Percentiles rank a stretch among this genome's conserved stretches.
phyloP scores from a whole-genome alignment of 2,329 filamentous ascomycete species.

The Blumeria graminis region DNA sequence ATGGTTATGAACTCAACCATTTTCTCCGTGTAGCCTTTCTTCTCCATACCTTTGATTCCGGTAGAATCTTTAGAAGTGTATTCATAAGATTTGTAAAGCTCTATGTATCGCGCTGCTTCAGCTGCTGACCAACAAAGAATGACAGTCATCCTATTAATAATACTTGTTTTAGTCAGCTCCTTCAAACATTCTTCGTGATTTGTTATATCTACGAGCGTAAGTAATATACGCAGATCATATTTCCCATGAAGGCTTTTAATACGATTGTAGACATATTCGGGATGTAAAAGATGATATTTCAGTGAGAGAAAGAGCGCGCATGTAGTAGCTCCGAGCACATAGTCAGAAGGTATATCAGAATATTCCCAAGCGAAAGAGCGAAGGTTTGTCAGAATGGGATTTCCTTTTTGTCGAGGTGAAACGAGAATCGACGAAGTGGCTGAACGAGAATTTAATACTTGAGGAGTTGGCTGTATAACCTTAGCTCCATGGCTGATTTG shows the following conservation, averaged over 20 bases:
- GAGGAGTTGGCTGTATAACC: conserved; percentile 69
- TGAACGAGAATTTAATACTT: conserved; percentile 44
- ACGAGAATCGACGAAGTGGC: conserved; percentile 63
- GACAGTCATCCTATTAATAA: conserved; percentile 81
- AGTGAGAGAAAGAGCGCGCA: conserved; percentile 82
- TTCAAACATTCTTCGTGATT: conserved; percentile 80
- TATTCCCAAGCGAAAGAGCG: conserved; percentile 83
- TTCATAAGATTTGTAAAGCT: conserved; percentile 87
- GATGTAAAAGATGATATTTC: conserved; percentile 92
- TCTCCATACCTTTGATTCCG: conserved; percentile 67
- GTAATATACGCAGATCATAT: conserved; percentile 65
- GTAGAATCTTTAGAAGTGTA: conserved; percentile 39
- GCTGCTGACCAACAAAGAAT: conserved; percentile 86
- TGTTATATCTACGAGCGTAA: conserved; percentile 83
- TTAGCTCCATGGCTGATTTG: conserved; percentile 20
- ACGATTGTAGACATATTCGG: conserved; percentile 90
- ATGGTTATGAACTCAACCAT: conserved; percentile 84
- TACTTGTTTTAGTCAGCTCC: conserved; percentile 74
- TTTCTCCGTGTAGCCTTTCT: conserved; percentile 61
- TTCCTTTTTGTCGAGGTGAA: conserved; percentile 80
- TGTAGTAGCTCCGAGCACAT: conserved; percentile 64
- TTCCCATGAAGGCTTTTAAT: conserved; percentile 65
- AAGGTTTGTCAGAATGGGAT: conserved; percentile 68
- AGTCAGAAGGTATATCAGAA: conserved; percentile 88
- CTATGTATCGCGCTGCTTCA: conserved; percentile 81